Percentiles rank a stretch among this genome's conserved stretches.
phyloP scores from a whole-genome alignment of 2,329 filamentous ascomycete species.

The Botrytis medusae region DNA sequence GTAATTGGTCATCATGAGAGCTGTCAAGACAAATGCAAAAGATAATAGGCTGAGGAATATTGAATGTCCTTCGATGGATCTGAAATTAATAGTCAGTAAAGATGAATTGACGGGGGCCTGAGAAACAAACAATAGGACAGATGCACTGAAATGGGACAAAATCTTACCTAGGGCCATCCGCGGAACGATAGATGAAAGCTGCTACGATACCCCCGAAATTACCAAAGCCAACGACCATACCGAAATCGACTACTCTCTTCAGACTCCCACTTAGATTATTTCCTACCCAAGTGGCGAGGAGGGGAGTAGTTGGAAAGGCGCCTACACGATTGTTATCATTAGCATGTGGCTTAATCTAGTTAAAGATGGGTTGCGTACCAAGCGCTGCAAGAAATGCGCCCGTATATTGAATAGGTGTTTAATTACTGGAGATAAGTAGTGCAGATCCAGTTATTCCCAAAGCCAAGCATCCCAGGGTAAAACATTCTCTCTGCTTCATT shows the following conservation, averaged over 20 bases:
- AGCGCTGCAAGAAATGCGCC: slow-evolving; percentile 78
- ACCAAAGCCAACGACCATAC: slow-evolving; percentile 86
- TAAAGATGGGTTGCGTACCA: slow-evolving; percentile 42
- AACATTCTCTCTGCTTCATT: slow-evolving; percentile 68
- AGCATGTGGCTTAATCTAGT: neutral
- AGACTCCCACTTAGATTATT: slow-evolving; percentile 92
- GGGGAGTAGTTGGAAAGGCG: slow-evolving; percentile 81
- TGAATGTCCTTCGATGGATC: slow-evolving; percentile 48
- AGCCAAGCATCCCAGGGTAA: slow-evolving; percentile 62
- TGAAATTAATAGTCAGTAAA: slow-evolving; percentile 10
- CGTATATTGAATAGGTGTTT: slow-evolving; percentile 71
- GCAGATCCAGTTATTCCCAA: slow-evolving; percentile 73
- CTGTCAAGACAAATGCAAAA: slow-evolving; percentile 51
- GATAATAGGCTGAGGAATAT: slow-evolving; percentile 46
- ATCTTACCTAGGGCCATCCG: slow-evolving; percentile 40
- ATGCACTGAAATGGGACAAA: slow-evolving; percentile 34
- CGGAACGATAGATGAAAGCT: slow-evolving; percentile 49
- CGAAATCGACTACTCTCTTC: slow-evolving; percentile 82
- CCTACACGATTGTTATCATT: slow-evolving; percentile 45
- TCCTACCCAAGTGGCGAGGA: slow-evolving; percentile 80
- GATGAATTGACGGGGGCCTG: neutral
- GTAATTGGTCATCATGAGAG: slow-evolving; percentile 58
- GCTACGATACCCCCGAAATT: slow-evolving; percentile 74
- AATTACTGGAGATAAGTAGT: slow-evolving; percentile 68
- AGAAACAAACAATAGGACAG: neutral